These are phyloP conservation scores for Pterocarpus macrocarpus DNA, from an alignment of 306 rosid genomes.

Conservation along the genomic window DNA sequence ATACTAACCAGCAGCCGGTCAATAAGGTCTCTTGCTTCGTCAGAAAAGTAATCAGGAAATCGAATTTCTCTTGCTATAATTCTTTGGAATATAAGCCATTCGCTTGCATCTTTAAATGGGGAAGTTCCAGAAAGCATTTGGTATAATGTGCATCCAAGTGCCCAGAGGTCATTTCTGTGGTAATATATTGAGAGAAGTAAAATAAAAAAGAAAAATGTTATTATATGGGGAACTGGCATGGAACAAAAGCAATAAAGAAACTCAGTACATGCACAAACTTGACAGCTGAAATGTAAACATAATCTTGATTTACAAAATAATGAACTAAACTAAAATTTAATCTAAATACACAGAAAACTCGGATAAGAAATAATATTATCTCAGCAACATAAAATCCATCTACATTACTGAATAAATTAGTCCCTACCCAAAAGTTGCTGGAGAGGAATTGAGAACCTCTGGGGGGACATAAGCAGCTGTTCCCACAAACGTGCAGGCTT, in stretches of 20 bases:
- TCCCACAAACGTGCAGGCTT: constrained; percentile 99
- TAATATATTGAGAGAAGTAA: constrained; percentile 42
- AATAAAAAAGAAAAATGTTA: constrained; percentile 45
- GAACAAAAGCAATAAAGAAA: constrained; percentile 37
- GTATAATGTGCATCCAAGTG: constrained; percentile 99
- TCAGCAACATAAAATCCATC: constrained; percentile 13
- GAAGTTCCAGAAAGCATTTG: constrained; percentile 99
- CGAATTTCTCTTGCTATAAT: constrained; percentile 95
- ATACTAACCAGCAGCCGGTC: constrained; percentile 85
- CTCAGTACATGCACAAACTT: constrained; percentile 6
- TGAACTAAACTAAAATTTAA: constrained; percentile 19
- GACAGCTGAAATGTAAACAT: constrained; percentile 21
- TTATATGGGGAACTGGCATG: constrained; percentile 23
- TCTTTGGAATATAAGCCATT: constrained; percentile 99
- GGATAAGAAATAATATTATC: constrained; percentile 34
- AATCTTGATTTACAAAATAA: constrained; percentile 18
- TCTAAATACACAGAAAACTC: constrained; percentile 8
- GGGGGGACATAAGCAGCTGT: constrained; percentile 99
- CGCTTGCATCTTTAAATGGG: constrained; percentile 98
- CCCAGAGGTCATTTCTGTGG: constrained; percentile 99
- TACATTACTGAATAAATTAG: constrained; percentile 12
- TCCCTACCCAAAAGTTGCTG: constrained; percentile 96
- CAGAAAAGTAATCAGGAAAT: constrained; percentile 91
- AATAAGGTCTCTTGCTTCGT: constrained; percentile 86
- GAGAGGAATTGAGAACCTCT: constrained; percentile 98